Base-by-base conservation (phyloP, 208 protist genomes). In the Polymyxa betae region DNA sequence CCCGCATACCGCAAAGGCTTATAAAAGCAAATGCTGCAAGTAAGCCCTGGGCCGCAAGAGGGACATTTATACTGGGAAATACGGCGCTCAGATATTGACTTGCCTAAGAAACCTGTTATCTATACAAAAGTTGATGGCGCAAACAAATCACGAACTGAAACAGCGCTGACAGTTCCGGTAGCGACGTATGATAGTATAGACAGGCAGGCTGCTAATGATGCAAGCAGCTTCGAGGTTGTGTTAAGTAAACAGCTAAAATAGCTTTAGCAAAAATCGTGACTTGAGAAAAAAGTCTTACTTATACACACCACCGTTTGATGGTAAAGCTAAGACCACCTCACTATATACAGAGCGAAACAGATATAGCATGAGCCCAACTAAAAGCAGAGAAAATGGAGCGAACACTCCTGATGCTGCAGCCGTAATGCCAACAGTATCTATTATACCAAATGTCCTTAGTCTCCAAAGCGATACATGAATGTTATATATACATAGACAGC, bases 311-410 rank as follows among this genome's bases (percentile, higher is more conserved):
- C 72, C 72, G n/a, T 82, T 82, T 45, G 35, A 45, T 5, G 72
- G 72, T n/a, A 82, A 82, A 5, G 72, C 72, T 82, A 82, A 43
- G 10, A 82, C 72, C n/a, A 82, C 72, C 35, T 82, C 72, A 35
- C 72, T 82, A n/a, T 82, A 82, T 12, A 82, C 40, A 43, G 72
- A 82, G 5, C 72, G 5, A n/a, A 82, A 82, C n/a, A 82, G 40
- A n/a, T 82, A 82, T 5, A 82, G 72, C 72, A 82, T 82, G 40
- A 82, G 16, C 35, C 72, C 40, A 43, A 82, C 72, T 20, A 82
- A n/a, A 35, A 82, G 72, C 10, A 82, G 72, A 35, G 72, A 82
- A 35, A 82, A 5, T n/a, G 72, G 72, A 16, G 72, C 72, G 10
- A 82, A 12, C 10, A 43, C 72, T 16, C 72, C 72, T n/a, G 72